These are phyloP conservation scores for Nyssa sinensis DNA, from an alignment of 148 eudicot genomes.

Conservation along the genomic window DNA sequence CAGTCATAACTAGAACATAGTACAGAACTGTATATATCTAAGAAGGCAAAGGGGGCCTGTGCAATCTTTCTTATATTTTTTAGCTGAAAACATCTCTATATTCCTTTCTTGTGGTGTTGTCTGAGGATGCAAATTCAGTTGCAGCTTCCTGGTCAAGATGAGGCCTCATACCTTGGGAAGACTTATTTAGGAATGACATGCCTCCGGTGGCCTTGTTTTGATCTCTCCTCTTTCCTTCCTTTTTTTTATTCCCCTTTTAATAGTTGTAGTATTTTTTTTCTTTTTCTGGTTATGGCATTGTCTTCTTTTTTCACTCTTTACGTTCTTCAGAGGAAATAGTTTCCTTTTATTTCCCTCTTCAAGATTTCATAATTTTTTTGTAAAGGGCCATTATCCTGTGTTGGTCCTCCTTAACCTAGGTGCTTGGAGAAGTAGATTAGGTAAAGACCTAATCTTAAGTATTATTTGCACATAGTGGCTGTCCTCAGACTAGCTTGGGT, in stretches of 20 bases:
- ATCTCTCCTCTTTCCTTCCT: too few species aligned
- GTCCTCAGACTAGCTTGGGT: background rate
- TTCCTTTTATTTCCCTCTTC: background rate
- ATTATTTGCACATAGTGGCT: background rate
- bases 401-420: too few species aligned
- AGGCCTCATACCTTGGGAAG: background rate
- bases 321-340: background rate
- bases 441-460: too few species aligned
- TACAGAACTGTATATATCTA: background rate
- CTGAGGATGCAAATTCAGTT: slow-evolving; percentile 1
- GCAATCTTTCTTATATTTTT: too few species aligned
- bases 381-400: too few species aligned
- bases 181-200: slow-evolving; percentile 6
- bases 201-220: background rate
- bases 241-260: too few species aligned
- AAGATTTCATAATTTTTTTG: too few species aligned
- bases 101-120: slow-evolving; percentile 1
- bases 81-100: too few species aligned
- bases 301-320: background rate
- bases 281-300: background rate
- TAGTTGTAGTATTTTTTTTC: background rate
- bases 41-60: slow-evolving; percentile 7
- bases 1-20: background rate
- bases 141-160: background rate
- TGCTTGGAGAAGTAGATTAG: too few species aligned